Conservation (phyloP, 495 filamentous ascomycete genomes). For the Ascodesmis nigricans region DNA sequence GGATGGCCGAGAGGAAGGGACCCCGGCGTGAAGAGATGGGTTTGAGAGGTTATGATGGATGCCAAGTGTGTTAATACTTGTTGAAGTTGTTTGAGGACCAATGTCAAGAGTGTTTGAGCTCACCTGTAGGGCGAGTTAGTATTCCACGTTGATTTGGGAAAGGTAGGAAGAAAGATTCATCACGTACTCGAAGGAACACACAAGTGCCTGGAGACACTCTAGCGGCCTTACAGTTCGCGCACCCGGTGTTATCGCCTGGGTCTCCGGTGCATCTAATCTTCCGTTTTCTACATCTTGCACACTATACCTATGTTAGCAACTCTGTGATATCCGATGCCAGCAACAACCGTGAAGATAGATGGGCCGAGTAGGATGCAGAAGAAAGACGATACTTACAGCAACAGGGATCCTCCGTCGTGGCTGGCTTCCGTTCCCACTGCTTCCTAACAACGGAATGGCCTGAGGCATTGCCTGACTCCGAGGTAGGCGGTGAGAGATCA, state of each 20-base stretch:
- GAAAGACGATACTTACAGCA: conserved; percentile 15
- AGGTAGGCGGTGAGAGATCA: conserved; percentile 6
- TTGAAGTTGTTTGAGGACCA: too few relatives aligned
- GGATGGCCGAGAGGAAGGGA: too few relatives aligned
- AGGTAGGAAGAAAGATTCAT: conserved; percentile 13
- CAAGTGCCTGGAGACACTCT: conserved; percentile 24
- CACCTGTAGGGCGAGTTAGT: too few relatives aligned
- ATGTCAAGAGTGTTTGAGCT: too few relatives aligned
- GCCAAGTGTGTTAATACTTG: too few relatives aligned
- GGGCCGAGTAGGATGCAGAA: neutral
- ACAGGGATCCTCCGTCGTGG: conserved; percentile 19
- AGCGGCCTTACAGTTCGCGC: conserved; percentile 59
- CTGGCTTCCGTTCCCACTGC: conserved; percentile 3
- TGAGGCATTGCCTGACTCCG: conserved; percentile 2
- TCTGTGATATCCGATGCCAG: neutral
- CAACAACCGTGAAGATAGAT: conserved; percentile 1
- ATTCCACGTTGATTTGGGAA: too few relatives aligned
- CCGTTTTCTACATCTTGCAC: conserved; percentile 68
- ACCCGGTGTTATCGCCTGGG: conserved; percentile 47
- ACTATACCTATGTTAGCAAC: conserved; percentile 30
- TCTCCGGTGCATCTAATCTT: conserved; percentile 97
- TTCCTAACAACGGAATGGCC: neutral
- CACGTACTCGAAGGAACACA: conserved; percentile 21
- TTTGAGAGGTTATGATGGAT: too few relatives aligned
- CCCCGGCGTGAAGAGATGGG: too few relatives aligned